These are phyloP conservation scores for Basidiobolus meristosporus DNA, from an alignment of 371 early-diverging fungal genomes.

Conservation along the genomic window DNA sequence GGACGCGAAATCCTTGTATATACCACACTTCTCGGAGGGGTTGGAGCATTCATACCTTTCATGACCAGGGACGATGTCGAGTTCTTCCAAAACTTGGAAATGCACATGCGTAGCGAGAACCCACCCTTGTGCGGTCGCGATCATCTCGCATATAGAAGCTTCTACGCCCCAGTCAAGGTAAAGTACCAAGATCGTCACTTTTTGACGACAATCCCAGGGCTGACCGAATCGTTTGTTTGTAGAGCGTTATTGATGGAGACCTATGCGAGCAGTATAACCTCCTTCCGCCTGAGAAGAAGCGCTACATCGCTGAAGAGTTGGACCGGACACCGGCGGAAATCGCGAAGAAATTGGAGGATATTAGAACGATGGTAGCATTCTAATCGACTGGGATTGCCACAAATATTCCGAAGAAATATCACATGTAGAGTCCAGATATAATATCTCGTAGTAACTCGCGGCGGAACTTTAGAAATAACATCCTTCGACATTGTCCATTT, in stretches of 20 bases:
- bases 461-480: too few species aligned
- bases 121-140: slow-evolving; percentile 75
- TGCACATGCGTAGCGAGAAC: slow-evolving; percentile 62
- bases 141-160: slow-evolving; percentile 67
- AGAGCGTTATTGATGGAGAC: slow-evolving; percentile 78
- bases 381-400: slow-evolving; percentile 8
- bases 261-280: slow-evolving; percentile 69
- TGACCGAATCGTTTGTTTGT: too few species aligned
- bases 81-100: slow-evolving; percentile 82
- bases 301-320: slow-evolving; percentile 66
- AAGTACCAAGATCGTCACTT: too few species aligned
- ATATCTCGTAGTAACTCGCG: too few species aligned
- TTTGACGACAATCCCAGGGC: too few species aligned
- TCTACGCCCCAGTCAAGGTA: slow-evolving; percentile 59
- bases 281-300: slow-evolving; percentile 43
- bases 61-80: slow-evolving; percentile 75
- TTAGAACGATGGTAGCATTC: slow-evolving; percentile 36
- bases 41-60: slow-evolving; percentile 76
- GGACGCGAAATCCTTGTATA: slow-evolving; percentile 74
- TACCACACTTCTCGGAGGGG: slow-evolving; percentile 64
- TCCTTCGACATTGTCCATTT: too few species aligned
- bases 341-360: slow-evolving; percentile 81
- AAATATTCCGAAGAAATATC: too few species aligned
- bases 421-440: too few species aligned
- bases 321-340: slow-evolving; percentile 77